Percentiles rank a stretch among this genome's conserved stretches.
These are phyloP conservation scores for Podospora appendiculata DNA, from an alignment of 495 filamentous ascomycete genomes.

Conservation along the genomic window DNA sequence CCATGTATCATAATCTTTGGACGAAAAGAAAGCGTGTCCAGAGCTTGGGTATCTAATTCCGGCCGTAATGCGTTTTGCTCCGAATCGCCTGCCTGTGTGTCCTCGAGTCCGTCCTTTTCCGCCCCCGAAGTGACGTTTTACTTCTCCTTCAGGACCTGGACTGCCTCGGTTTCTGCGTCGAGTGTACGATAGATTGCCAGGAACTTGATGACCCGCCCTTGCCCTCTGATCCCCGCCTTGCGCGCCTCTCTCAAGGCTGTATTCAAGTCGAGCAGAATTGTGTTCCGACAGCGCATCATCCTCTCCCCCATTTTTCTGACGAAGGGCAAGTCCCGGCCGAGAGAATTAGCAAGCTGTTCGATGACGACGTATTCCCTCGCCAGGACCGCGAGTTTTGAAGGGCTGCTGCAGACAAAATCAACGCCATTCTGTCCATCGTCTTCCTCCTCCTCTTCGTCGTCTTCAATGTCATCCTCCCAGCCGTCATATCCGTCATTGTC, in stretches of 20 bases:
- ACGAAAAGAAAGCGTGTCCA: slow-evolving; percentile 8
- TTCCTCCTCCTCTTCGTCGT: slow-evolving; percentile 14
- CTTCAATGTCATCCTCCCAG: slow-evolving; percentile 23
- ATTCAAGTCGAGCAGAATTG: slow-evolving; percentile 74
- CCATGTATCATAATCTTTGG: slow-evolving; percentile 38
- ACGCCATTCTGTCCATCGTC: slow-evolving; percentile 14
- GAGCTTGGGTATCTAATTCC: slow-evolving; percentile 24
- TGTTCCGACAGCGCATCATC: slow-evolving; percentile 49
- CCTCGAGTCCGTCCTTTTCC: neutral
- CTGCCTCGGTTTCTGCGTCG: slow-evolving; percentile 64
- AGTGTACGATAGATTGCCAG: slow-evolving; percentile 71
- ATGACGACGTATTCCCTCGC: slow-evolving; percentile 35
- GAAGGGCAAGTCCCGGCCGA: slow-evolving; percentile 35
- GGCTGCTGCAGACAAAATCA: slow-evolving; percentile 28
- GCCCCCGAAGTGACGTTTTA: slow-evolving; percentile 7
- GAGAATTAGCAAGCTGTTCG: slow-evolving; percentile 28
- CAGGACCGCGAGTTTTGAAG: slow-evolving; percentile 33
- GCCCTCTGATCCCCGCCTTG: slow-evolving; percentile 43
- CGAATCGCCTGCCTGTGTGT: neutral
- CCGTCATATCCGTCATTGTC: slow-evolving; percentile 25
- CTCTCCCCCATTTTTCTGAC: slow-evolving; percentile 50
- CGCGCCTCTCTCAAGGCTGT: slow-evolving; percentile 69
- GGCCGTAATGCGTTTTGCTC: neutral
- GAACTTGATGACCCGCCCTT: slow-evolving; percentile 56
- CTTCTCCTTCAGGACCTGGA: slow-evolving; percentile 57